phyloP scores from a whole-genome alignment of 371 early-diverging fungal genomes.

The Synchytrium microbalum region DNA sequence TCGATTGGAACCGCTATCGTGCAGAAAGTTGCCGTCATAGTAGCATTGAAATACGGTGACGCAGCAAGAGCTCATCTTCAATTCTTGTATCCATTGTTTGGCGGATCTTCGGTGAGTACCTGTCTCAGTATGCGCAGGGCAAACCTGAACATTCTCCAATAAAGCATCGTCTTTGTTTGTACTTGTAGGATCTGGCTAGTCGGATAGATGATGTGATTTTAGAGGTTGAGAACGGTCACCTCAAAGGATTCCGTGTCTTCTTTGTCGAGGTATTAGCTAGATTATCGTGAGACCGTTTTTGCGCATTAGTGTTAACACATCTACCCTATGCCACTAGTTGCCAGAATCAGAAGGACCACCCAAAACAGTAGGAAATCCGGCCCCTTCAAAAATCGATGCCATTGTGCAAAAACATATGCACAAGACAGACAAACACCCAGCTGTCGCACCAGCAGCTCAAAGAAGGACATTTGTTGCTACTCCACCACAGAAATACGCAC shows the following conservation, averaged over 20 bases:
- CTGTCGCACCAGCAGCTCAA: neutral
- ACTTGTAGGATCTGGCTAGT: neutral
- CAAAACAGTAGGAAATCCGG: neutral
- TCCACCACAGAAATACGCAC: neutral
- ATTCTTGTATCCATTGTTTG: conserved; percentile 40
- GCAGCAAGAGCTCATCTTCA: conserved; percentile 31
- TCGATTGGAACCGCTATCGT: conserved; percentile 22
- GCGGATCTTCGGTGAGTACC: too few relatives aligned
- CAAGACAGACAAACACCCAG: neutral
- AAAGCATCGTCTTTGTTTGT: too few relatives aligned
- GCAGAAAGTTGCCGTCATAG: conserved; percentile 29
- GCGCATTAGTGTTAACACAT: neutral
- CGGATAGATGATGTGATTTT: neutral
- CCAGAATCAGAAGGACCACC: neutral
- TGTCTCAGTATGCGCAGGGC: too few relatives aligned
- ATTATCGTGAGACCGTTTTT: neutral
- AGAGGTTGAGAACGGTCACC: neutral
- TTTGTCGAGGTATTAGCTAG: neutral
- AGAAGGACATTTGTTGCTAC: neutral
- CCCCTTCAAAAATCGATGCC: neutral
- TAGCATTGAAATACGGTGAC: conserved; percentile 24
- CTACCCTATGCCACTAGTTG: neutral
- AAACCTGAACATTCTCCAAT: too few relatives aligned
- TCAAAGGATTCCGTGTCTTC: neutral
- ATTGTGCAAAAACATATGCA: neutral